Conservation (phyloP, 2,329 filamentous ascomycete species). For the Nemania diffusa region DNA sequence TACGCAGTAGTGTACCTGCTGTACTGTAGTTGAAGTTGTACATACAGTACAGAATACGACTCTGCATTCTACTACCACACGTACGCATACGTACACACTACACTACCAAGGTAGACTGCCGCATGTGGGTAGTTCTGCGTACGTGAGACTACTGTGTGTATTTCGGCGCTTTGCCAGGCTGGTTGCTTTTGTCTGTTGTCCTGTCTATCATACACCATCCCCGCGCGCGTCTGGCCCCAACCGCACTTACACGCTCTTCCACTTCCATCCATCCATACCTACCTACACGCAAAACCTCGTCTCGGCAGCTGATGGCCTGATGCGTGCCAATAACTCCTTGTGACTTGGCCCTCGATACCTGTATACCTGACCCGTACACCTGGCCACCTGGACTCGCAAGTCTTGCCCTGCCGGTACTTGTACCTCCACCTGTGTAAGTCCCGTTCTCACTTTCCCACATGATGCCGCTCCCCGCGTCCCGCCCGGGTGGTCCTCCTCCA, state of each 20-base stretch:
- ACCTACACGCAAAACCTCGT: neutral
- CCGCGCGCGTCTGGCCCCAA: neutral
- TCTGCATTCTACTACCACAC: no score
- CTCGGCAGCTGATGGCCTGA: conserved; percentile 3
- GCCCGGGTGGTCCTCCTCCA: conserved; percentile 31
- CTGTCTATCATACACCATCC: neutral
- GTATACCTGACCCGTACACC: neutral
- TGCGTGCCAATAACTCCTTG: conserved; percentile 12
- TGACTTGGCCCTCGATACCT: conserved; percentile 5
- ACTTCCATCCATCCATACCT: conserved; percentile 1
- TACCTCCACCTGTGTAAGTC: conserved; percentile 30
- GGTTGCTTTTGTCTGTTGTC: conserved; percentile 14
- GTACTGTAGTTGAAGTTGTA: neutral
- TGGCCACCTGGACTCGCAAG: conserved; percentile 4
- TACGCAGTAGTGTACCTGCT: neutral
- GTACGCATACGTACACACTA: no score
- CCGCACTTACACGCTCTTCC: neutral
- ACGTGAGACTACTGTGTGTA: conserved; percentile 8
- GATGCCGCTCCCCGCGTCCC: conserved; percentile 23
- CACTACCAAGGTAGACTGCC: neutral
- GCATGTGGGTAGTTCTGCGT: no score
- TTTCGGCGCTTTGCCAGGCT: conserved; percentile 6
- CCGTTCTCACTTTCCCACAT: conserved; percentile 21
- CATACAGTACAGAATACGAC: neutral
- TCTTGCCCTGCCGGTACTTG: conserved; percentile 28